phyloP scores from a whole-genome alignment of 129 eudicot species.

The Artemisia annua region DNA sequence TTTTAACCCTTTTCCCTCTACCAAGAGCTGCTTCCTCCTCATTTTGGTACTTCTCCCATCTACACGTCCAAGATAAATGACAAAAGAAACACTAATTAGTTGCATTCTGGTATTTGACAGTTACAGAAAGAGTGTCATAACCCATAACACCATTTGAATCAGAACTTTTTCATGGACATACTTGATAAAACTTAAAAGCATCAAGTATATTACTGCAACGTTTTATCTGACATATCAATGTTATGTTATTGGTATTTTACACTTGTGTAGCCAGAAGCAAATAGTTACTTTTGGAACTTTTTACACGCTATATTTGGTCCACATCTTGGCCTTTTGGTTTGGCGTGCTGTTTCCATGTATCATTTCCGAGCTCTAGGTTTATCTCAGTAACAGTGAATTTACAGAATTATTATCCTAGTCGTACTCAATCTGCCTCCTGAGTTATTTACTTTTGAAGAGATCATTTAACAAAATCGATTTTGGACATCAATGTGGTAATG shows the following conservation, averaged over 20 bases:
- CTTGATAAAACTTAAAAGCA: neutral
- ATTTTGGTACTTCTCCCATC: conserved; percentile 95
- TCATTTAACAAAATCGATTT: neutral
- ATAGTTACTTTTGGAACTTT: neutral
- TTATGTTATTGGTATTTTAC: neutral
- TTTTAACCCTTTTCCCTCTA: conserved; percentile 90
- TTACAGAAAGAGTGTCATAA: neutral
- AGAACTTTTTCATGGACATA: neutral
- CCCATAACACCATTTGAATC: neutral
- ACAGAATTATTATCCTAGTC: neutral
- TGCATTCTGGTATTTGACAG: neutral
- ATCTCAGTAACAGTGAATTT: neutral
- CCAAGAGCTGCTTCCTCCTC: conserved; percentile 99
- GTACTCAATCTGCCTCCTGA: neutral
- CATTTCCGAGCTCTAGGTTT: neutral
- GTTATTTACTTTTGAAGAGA: neutral
- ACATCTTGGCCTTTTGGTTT: neutral
- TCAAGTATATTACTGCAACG: neutral
- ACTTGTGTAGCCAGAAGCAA: neutral
- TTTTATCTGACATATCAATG: neutral
- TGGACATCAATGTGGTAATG: neutral
- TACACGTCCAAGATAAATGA: conserved; percentile 25
- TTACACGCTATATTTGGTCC: neutral
- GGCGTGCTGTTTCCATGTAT: neutral
- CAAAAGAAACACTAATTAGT: conserved; percentile 4